phyloP scores from a whole-genome alignment of 2,329 filamentous ascomycete genomes.

The Lithohypha guttulata region DNA sequence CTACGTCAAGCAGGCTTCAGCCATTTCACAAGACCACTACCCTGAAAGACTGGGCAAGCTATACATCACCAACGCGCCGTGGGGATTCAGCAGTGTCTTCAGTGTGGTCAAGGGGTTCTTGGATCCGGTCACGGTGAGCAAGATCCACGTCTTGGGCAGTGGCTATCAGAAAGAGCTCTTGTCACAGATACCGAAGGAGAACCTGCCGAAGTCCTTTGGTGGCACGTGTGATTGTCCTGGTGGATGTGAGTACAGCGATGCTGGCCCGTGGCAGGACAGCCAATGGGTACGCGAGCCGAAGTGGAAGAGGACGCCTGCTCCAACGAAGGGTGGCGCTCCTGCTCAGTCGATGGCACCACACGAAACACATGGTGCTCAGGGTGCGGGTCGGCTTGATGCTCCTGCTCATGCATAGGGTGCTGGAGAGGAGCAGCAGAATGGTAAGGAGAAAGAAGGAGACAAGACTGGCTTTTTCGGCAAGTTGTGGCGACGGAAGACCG shows the following conservation, averaged over 20 bases:
- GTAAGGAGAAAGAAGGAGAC: no score
- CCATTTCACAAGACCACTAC: conserved; percentile 97
- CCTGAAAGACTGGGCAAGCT: conserved; percentile 91
- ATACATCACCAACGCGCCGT: conserved; percentile 96
- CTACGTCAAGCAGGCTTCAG: conserved; percentile 75
- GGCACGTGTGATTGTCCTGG: conserved; percentile 71
- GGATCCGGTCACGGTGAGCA: conserved; percentile 89
- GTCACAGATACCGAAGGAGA: conserved; percentile 75
- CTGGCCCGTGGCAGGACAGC: conserved; percentile 65
- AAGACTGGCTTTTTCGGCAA: background rate
- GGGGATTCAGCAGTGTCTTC: conserved; percentile 86
- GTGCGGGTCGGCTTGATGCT: conserved; percentile 5
- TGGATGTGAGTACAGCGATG: conserved; percentile 78
- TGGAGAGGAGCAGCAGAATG: background rate
- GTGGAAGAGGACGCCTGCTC: no score
- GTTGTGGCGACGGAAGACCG: background rate
- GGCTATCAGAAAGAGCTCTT: conserved; percentile 77
- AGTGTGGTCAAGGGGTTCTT: conserved; percentile 82
- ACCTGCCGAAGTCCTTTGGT: conserved; percentile 77
- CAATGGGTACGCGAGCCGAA: conserved; percentile 36
- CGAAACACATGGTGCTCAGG: background rate
- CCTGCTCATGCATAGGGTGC: conserved; percentile 7
- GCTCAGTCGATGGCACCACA: background rate
- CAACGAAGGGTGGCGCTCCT: conserved; percentile 12
- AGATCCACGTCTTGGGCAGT: conserved; percentile 82